Percentiles rank a stretch among this genome's conserved stretches.
phyloP scores from a whole-genome alignment of 306 rosid genomes.

The Prunus mira region DNA sequence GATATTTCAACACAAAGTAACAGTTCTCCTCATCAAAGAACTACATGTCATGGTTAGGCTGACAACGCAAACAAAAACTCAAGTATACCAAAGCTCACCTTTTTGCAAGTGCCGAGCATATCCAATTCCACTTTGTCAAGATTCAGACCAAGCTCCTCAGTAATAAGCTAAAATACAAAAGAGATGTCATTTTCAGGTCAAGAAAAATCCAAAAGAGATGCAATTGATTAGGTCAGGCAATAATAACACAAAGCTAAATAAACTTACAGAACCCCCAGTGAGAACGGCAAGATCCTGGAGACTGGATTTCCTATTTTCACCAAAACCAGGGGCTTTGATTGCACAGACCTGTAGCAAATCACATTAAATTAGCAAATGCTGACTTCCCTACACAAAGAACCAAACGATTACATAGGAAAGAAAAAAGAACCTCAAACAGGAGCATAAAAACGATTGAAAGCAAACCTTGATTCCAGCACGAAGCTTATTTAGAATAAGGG shows the following conservation, averaged over 20 bases:
- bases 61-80: background rate
- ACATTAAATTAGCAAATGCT: conserved; percentile 2
- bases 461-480: conserved; percentile 97
- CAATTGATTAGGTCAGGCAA: background rate
- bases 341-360: conserved; percentile 68
- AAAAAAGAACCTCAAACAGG: background rate
- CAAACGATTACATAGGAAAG: background rate
- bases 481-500: conserved; percentile 82
- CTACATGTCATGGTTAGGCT: background rate
- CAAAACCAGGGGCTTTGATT: conserved; percentile 93
- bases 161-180: conserved; percentile 56
- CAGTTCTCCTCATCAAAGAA: background rate
- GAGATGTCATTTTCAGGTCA: background rate
- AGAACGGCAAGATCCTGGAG: conserved; percentile 90
- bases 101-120: conserved; percentile 83
- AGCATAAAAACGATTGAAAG: background rate
- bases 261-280: conserved; percentile 79
- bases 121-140: conserved; percentile 84
- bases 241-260: background rate
- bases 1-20: background rate
- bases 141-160: conserved; percentile 92
- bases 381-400: background rate
- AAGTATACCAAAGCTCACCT: conserved; percentile 42
- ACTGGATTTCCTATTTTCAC: conserved; percentile 76
- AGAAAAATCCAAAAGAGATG: background rate